These are phyloP conservation scores for Cyamopsis tetragonoloba DNA, from an alignment of 306 rosid species.

Conservation along the genomic window DNA sequence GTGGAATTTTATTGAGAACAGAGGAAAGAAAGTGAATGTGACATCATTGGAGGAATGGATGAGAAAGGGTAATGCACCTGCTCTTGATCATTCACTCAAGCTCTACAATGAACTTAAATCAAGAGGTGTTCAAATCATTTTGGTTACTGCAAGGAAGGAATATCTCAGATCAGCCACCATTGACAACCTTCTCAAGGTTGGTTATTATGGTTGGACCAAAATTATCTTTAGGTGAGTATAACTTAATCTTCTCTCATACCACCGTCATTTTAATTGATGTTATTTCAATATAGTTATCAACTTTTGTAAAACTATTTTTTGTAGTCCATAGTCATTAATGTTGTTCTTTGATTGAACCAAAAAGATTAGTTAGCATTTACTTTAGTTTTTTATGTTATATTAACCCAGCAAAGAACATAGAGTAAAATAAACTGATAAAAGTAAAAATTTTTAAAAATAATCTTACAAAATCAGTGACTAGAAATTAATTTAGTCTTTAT, in stretches of 20 bases:
- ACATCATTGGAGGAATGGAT: conserved; percentile 61
- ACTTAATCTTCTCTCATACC: not conserved
- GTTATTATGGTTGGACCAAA: conserved; percentile 58
- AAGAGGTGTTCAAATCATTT: conserved; percentile 53
- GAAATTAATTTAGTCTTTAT: no score
- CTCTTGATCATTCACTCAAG: conserved; percentile 46
- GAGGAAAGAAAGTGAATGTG: conserved; percentile 54
- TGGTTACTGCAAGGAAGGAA: conserved; percentile 62
- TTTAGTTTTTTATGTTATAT: no score
- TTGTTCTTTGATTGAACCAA: no score
- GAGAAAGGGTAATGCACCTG: conserved; percentile 52
- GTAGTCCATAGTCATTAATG: no score
- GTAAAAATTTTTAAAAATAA: no score
- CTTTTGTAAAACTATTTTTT: no score
- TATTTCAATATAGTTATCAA: no score
- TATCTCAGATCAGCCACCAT: conserved; percentile 59
- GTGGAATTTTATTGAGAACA: not conserved
- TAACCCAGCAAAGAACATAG: no score
- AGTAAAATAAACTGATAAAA: no score
- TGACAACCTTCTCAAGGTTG: conserved; percentile 58
- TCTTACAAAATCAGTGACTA: no score
- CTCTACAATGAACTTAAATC: conserved; percentile 53
- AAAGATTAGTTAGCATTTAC: no score
- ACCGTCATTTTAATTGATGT: no score
- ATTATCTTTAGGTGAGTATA: conserved; percentile 43